Base-by-base conservation (phyloP, 495 filamentous ascomycete species). In the Xylaria longipes region DNA sequence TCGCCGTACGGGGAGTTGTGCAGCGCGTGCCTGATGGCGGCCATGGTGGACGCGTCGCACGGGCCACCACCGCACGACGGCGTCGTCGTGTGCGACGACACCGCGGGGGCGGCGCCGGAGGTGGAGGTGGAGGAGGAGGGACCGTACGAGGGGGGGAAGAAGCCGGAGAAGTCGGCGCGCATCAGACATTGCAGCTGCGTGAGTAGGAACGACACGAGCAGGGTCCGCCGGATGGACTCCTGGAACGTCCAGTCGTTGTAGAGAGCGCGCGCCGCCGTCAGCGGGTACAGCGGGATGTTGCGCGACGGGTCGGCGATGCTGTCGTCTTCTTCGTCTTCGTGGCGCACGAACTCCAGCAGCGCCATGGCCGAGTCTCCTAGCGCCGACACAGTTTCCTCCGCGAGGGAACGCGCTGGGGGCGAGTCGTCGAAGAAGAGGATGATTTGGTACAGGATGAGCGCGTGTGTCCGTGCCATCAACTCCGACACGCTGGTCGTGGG, bases 361-460 rank as follows among this genome's bases (percentile, higher is more conserved):
- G 77, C 71, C 14, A 80, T 56, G 0, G 80, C 80, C 58, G 80
- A 78, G 20, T 71, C 57, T 43, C 80, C 77, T 2, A 89, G 77
- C 17, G 79, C 71, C 0, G 79, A 68, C 27, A 82, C 81, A 14
- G 82, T 77, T 37, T 74, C 50, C 29, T 85, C 83, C 15, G 84
- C 78, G 27, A 78, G 71, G 0, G 79, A 71, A 20, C 80, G 79
- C 29, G 80, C 77, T n/a, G 79, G 69, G 43, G 84, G 75, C 70
- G 87, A 83, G 29, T 82, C 83, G 71, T 65, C 86, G 71, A 89
- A 87, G 45, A 89, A 74, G 31, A 84, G 80, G 72, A 89, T 87
- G 69, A 88, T 87, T 57, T 86, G 86, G 71, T 83, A 87, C 0
- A 88, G 77, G 27, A 87, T 74, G 54, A 88, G 72, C 2, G 83